Evolutionary conservation across 441 rosid genomes (phyloP), one percentile per base, ranked within the genome.

Genomic region (Pelargonium cotyledonis): DNA sequence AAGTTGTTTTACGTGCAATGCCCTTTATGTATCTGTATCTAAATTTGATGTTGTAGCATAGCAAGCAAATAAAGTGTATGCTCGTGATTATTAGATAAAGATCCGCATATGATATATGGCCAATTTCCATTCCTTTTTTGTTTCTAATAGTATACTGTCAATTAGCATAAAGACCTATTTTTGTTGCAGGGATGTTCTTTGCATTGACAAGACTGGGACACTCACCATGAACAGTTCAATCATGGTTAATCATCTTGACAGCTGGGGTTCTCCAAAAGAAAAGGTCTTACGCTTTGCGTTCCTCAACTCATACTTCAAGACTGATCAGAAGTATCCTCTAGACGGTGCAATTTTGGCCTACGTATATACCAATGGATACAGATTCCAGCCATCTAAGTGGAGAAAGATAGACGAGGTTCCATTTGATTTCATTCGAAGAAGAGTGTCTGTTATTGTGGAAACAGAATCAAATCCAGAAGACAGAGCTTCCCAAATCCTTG

Each of bases 191-290:
- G 88, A 88, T 67, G 80, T 82, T 49, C 76, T 88, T 47, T 88
- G 94, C 76, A 84, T 86, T 29, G 94, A 88, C 76, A 88, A 88
- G 72, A 88, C 91, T 7, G 91, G 94, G 41, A 88, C 91, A 6
- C 88, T 88, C 11, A 88, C 94, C 77, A 86, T 86, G 91, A 72
- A 86, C 82, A 85, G 65, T 23, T 88, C 87, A 65, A 79, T 88
- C 53, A 74, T 86, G 81, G 80, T 82, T 53, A 76, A 71, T 81
- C 85, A 88, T 80, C 83, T 85, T 6, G 87, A 86, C 65, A 65
- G 85, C 78, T 72, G 85, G 86, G 89, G 89, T 53, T 61, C 57
- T 47, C 77, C 70, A 12, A 76, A 76, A 68, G 88, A 86, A 75
- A 75, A 85, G 51, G 87, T 88, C 77, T 69, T 88, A 66, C 84